Evolutionary conservation across 2,329 filamentous ascomycete species (phyloP).

Genomic region (Colletotrichum eremochloae): DNA sequence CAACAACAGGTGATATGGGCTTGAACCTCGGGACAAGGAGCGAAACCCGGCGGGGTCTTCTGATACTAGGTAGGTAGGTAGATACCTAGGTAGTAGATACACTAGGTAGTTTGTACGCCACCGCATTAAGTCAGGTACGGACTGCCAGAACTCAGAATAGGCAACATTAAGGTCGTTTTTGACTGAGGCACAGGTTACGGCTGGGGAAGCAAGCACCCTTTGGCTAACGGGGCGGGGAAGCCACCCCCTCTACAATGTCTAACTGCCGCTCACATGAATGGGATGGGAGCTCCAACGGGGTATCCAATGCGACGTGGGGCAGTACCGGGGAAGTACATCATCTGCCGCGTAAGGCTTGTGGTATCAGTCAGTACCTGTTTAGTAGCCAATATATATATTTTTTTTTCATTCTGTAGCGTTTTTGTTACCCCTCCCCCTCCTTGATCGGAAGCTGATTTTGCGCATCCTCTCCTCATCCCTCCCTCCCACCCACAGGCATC

Average conservation of each 20-base stretch:
- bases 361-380: conserved; percentile 1
- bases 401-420: conserved; percentile 19
- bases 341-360: background rate
- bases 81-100: background rate
- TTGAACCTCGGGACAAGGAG: conserved; percentile 1
- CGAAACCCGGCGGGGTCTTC: conserved; percentile 6
- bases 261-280: conserved; percentile 11
- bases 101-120: background rate
- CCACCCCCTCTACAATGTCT: conserved; percentile 3
- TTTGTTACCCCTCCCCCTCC: conserved; percentile 40
- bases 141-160: background rate
- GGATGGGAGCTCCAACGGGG: background rate
- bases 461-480: conserved; percentile 32
- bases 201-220: background rate
- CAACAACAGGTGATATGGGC: conserved; percentile 1
- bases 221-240: conserved; percentile 11
- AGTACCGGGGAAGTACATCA: conserved; percentile 31
- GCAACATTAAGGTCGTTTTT: background rate
- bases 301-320: conserved; percentile 35
- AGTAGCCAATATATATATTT: conserved; percentile 27
- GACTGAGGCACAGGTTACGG: background rate
- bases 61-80: background rate
- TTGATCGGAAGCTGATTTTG: conserved; percentile 41
- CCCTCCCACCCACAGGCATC: conserved; percentile 35
- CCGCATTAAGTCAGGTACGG: background rate